Base-by-base conservation (phyloP, 2,329 filamentous ascomycete genomes). In the Raffaelea arxii region DNA sequence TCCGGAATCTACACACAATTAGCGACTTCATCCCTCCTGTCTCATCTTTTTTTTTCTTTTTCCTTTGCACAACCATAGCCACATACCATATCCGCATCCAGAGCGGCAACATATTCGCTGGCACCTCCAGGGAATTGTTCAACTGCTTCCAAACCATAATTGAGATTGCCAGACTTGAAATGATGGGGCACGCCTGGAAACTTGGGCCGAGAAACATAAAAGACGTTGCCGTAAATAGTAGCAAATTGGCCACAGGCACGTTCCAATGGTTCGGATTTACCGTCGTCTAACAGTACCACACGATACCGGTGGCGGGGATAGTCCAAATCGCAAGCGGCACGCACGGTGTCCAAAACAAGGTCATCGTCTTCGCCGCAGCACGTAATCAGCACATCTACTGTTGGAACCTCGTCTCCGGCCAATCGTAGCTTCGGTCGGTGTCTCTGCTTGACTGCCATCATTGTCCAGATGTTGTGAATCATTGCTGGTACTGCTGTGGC, bases 101-200 rank as follows among this genome's bases (percentile, higher is more conserved):
- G 63, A 35, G 75, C 74, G n/a, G 77, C 78, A 57, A 82, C 74
- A 58, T 69, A 81, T 54, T 75, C 67, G 36, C 68, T 67, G n/a
- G 73, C 65, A 22, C 76, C 76, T 18, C 74, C 75, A 1, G 74
- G 72, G 25, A 80, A 61, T n/a, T 61, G 56, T 16, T 66, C 64
- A 4, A 70, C 65, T 46, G 70, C 65, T 16, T 77, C 70, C 19
- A 78, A 60, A 27, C 75, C 79, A 47, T 77, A 74, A 60, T 80
- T 82, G 44, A 82, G 63, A 56, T 82, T 82, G 43, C 78, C 78
- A 2, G 78, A 77, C 64, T 82, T 82, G 66, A 77, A 81, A 56
- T 78, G 72, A 53, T 76, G 68, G 2, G 71, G 70, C 27, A 68
- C 62, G 7, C 69, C 69, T 4, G 68, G 67, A 39, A 64, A 62